These are phyloP conservation scores for Sarocladiaceae sp. DNA, from an alignment of 2,329 filamentous ascomycete genomes.

Conservation along the genomic window DNA sequence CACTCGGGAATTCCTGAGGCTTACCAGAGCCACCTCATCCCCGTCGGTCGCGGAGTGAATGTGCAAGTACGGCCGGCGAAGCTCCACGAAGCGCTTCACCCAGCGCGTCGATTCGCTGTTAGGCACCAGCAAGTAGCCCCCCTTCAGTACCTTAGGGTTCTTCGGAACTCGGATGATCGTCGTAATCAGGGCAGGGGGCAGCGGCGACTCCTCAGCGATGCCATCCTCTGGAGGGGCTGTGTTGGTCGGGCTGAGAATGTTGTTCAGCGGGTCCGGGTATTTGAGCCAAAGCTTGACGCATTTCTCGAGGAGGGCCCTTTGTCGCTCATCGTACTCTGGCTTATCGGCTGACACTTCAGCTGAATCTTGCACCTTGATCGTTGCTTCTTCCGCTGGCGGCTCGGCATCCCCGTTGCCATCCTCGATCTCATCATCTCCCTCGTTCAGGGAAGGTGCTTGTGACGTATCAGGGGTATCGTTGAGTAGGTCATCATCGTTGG, in stretches of 20 bases:
- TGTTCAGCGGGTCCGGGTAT: constrained; percentile 49
- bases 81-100: constrained; percentile 88
- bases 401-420: constrained; percentile 18
- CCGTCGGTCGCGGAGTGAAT: constrained; percentile 80
- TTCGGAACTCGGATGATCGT: constrained; percentile 74
- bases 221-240: constrained; percentile 66
- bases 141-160: constrained; percentile 74
- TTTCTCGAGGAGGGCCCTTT: constrained; percentile 43
- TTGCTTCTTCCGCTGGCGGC: constrained; percentile 13
- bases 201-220: constrained; percentile 37
- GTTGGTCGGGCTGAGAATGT: constrained; percentile 53
- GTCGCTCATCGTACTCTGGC: constrained; percentile 39
- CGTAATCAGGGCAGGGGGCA: constrained; percentile 61
- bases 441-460: constrained; percentile 30
- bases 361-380: constrained; percentile 15
- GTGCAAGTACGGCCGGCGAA: constrained; percentile 86
- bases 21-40: constrained; percentile 75
- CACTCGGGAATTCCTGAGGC: constrained; percentile 81
- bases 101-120: constrained; percentile 77
- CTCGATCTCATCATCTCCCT: constrained; percentile 14
- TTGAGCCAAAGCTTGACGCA: constrained; percentile 60
- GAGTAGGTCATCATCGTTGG: constrained; percentile 50
- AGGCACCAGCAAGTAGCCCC: constrained; percentile 80
- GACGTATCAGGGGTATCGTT: constrained; percentile 51
- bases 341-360: constrained; percentile 14